A percentile compares a stretch with the other conserved stretches of the same genome.
Evolutionary conservation across 1,284 basidiomycete genomes (phyloP).

Genomic region (Leccinum proliferum): DNA sequence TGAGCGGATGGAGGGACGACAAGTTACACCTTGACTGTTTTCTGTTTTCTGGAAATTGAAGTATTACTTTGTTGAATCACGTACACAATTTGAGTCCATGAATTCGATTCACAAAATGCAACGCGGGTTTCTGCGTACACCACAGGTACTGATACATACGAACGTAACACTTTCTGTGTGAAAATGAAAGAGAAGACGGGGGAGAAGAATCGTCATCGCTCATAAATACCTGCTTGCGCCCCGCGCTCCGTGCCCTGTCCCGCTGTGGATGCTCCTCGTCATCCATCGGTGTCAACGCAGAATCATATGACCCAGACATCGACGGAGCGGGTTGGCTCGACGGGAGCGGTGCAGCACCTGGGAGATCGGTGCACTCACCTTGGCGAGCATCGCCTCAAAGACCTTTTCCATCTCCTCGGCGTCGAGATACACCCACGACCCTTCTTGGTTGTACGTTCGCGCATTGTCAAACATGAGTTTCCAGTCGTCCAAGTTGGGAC

Average conservation of each 20-base stretch:
- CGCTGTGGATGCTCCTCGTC: constrained; percentile 64
- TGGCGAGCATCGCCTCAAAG: constrained; percentile 63
- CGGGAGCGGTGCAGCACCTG: constrained; percentile 50
- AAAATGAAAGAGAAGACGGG: too few relatives aligned
- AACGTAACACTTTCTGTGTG: too few relatives aligned
- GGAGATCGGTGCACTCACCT: constrained; percentile 59
- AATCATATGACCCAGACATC: constrained; percentile 51
- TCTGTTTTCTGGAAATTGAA: too few relatives aligned
- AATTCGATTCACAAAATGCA: too few relatives aligned
- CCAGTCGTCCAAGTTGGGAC: constrained; percentile 57
- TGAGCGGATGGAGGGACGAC: too few relatives aligned
- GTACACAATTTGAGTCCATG: too few relatives aligned
- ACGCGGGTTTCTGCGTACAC: too few relatives aligned
- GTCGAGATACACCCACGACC: constrained; percentile 90
- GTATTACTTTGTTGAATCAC: too few relatives aligned
- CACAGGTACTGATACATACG: too few relatives aligned
- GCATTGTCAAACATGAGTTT: constrained; percentile 92
- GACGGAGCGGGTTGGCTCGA: constrained; percentile 33
- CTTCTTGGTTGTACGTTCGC: constrained; percentile 84
- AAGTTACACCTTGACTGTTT: too few relatives aligned
- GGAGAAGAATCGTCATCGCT: constrained; percentile 29
- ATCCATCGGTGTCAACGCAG: constrained; percentile 70
- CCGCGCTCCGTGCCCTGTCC: constrained; percentile 43
- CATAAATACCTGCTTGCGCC: constrained; percentile 58
- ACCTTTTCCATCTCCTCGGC: constrained; percentile 90